Percentiles rank a stretch among this genome's conserved stretches.
Conservation (phyloP, 768 basidiomycete genomes). For the Hericium erinaceus region DNA sequence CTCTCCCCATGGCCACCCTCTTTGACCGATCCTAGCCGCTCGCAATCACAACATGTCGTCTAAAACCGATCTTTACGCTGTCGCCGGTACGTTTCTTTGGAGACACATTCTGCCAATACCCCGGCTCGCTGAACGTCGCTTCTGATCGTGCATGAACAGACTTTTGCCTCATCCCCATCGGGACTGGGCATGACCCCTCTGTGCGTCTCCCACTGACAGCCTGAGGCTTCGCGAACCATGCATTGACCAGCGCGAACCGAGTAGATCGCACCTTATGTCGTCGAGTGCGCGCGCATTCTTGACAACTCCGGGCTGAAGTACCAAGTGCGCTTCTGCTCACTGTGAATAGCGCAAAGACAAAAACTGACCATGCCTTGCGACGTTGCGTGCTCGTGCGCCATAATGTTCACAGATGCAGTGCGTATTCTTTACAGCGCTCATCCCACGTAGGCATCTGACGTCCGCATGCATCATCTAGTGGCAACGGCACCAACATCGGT, state of each 20-base stretch:
- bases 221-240: no score
- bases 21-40: no score
- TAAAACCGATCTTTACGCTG: no score
- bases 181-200: conserved; percentile 56
- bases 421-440: no score
- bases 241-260: background rate
- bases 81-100: no score
- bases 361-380: background rate
- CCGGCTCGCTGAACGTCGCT: no score
- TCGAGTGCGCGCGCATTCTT: conserved; percentile 76
- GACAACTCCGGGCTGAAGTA: conserved; percentile 77
- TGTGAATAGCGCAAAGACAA: background rate
- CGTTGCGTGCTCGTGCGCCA: no score
- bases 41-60: no score
- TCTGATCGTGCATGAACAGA: conserved; percentile 32
- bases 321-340: conserved; percentile 39
- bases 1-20: no score
- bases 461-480: conserved; percentile 32
- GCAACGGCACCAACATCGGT: conserved; percentile 90
- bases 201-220: background rate
- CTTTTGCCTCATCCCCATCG: conserved; percentile 85
- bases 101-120: no score
- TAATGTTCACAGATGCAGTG: no score
- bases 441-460: conserved; percentile 22
- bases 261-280: conserved; percentile 69